Conservation (phyloP, 495 filamentous ascomycete species). For the Pseudoneurospora amorphoporcata region DNA sequence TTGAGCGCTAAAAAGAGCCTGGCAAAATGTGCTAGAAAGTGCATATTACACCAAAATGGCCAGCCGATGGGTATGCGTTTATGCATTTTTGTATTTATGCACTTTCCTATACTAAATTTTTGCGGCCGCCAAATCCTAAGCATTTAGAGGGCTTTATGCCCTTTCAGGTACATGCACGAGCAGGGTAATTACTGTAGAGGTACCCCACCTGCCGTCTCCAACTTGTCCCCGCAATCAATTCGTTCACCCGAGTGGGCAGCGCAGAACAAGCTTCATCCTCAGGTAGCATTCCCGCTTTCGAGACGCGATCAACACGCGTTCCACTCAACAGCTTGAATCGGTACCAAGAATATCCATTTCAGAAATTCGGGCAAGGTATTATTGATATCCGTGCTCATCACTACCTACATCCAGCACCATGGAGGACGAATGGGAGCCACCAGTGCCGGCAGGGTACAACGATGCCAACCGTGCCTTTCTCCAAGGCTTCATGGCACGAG, state of each 20-base stretch:
- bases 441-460: constrained; percentile 23
- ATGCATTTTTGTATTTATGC: no score
- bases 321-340: not conserved
- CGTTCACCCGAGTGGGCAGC: not conserved
- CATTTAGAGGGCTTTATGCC: no score
- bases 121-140: no score
- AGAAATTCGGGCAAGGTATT: not conserved
- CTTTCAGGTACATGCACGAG: no score
- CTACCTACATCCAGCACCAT: constrained; percentile 4
- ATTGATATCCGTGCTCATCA: not conserved
- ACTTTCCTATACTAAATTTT: no score
- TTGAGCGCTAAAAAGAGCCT: no score
- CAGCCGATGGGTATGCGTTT: no score
- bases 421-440: constrained; percentile 21
- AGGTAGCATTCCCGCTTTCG: not conserved
- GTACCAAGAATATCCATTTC: not conserved
- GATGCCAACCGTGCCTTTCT: constrained; percentile 85
- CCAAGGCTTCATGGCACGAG: constrained; percentile 75
- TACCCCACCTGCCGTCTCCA: not conserved
- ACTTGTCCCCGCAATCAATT: not conserved
- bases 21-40: no score
- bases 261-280: not conserved
- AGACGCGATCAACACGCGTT: not conserved
- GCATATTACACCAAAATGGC: no score
- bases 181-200: no score